Evolutionary conservation across 2,329 filamentous ascomycete genomes (phyloP), one percentile per base, ranked within the genome.

Genomic region (Talaromyces atroroseus): DNA sequence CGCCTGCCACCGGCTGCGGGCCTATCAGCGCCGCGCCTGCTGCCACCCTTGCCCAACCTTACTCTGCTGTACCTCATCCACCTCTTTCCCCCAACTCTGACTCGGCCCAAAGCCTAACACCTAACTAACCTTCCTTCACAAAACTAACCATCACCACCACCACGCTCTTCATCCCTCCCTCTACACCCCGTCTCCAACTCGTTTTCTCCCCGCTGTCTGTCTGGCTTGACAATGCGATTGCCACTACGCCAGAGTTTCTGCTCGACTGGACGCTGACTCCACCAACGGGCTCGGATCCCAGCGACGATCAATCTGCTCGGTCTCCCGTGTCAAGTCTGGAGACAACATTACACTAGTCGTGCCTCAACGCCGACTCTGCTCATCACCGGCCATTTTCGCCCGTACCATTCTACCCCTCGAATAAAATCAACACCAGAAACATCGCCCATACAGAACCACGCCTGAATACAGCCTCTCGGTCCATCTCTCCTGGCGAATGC

Each of bases 401-500:
- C 49, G 49, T 52, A 47, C 38, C 54, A 44, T 18, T 38, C 34
- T 40, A 26, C n/a, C 34, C 58, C 20, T 38, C 49, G 21, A n/a
- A 23, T 40, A 38, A n/a, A 21, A 23, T n/a, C n/a, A n/a, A n/a
- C 26, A 18, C 36, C 20, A 8, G 40, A 12, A 44, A 44, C 3
- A 3, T 23, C 40, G 40, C 20, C 14, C 20, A 24, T 14, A 26
- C 46, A 3, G 8, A 14, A 14, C 21, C 46, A 29, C 38, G 38
- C 5, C 24, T 23, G 32, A 56, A 58, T 46, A 50, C 52, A 58
- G 36, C 45, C 32, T 46, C 42, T 59, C 54, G 52, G 46, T 53
- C 49, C 55, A 60, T 47, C 52, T 38, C 52, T 59, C 52, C 58
- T 49, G 57, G 70, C 71, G 70, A 71, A 74, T 73, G 70, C 69